Evolutionary conservation across 2,329 filamentous ascomycete species (phyloP), one percentile per base, ranked within the genome.

Genomic region (Aspergillus sp.): DNA sequence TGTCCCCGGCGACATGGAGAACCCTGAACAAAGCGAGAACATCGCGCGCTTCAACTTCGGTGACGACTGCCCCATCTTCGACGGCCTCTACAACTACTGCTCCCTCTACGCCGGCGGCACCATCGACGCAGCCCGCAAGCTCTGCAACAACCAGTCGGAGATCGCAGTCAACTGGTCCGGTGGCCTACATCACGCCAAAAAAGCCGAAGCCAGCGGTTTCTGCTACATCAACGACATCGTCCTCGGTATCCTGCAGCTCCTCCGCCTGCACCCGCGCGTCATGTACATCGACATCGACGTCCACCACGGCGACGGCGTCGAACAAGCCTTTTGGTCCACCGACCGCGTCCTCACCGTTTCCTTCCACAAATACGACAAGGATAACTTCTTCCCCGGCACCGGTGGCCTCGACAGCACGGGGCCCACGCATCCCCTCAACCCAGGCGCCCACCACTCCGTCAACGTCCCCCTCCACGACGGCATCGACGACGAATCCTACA

Each of bases 161-260:
- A 97, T 99, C 72, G 95, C 95, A 58, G 92, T 99, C 71, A 96
- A 96, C 70, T 99, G 95, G 95, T 95, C 92, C 17, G 95, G 95
- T 38, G 95, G 95, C 10, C 84, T 99, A 30, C 95, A 99, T 76
- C 95, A 99, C 72, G 95, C 95, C 49, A 97, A 98, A 77, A 95
- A 94, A 73, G 87, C 89, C 56, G 92, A 96, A 77, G 94, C 95
- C 0, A 94, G 90, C 13, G 95, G 95, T 0, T 99, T 99, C 77
- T 99, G 95, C 80, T 99, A 99, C 79, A 92, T 98, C 79, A 99
- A 99, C 76, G 95, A 99, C 77, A 98, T 98, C 70, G 95, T 98
- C 60, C 85, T 99, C 50, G 92, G 90, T 38, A 95, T 97, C 68
- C 84, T 98, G 39, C 90, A 97, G 74, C 85, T 99, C 8, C 82